Evolutionary conservation across 345 rosid genomes (phyloP).

Genomic region (Leavenworthia alabamica): DNA sequence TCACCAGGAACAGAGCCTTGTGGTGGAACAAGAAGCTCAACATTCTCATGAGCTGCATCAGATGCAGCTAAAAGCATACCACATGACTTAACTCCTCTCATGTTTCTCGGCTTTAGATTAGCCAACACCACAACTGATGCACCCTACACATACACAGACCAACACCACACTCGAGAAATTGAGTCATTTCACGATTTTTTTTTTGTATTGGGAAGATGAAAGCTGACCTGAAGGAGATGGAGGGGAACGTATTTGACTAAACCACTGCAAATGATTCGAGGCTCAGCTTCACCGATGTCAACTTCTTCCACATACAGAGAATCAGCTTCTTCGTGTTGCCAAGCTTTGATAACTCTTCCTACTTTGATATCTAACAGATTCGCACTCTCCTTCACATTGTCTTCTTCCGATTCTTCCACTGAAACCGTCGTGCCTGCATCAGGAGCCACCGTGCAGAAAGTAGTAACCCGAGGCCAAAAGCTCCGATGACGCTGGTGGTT

Average conservation of each 20-base stretch:
- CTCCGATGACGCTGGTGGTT: neutral
- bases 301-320: constrained; percentile 91
- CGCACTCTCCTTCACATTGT: constrained; percentile 45
- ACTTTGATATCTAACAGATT: constrained; percentile 78
- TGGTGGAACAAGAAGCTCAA: constrained; percentile 81
- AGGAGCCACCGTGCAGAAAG: constrained; percentile 21
- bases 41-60: constrained; percentile 64
- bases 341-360: constrained; percentile 71
- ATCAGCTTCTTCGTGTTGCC: constrained; percentile 94
- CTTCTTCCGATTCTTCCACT: constrained; percentile 13
- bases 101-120: constrained; percentile 82
- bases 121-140: constrained; percentile 76
- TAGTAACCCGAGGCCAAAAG: constrained; percentile 15
- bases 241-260: constrained; percentile 74
- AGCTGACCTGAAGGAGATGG: constrained; percentile 54
- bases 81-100: constrained; percentile 88
- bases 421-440: constrained; percentile 10
- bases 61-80: constrained; percentile 95
- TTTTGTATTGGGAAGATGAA: neutral
- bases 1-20: constrained; percentile 66
- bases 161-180: neutral
- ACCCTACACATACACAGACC: constrained; percentile 41
- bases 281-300: constrained; percentile 73
- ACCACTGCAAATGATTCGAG: constrained; percentile 86
- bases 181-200: neutral